These are phyloP conservation scores for Paecilomyces variotii DNA, from an alignment of 2,329 filamentous ascomycete genomes.

Conservation along the genomic window DNA sequence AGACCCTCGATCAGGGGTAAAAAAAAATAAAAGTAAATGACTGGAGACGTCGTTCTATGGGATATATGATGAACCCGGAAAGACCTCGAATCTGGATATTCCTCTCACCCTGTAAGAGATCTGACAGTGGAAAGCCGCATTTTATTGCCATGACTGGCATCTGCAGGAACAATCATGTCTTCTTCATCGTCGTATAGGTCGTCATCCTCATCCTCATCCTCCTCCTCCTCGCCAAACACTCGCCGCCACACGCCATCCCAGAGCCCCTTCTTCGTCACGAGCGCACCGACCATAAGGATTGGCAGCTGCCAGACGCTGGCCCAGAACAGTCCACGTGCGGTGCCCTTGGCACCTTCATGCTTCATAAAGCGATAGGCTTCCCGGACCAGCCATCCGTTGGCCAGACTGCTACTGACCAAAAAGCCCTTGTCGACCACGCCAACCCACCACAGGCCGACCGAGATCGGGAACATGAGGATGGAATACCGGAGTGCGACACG, in stretches of 20 bases:
- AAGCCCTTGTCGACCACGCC: constrained; percentile 84
- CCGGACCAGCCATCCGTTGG: constrained; percentile 78
- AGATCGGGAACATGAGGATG: constrained; percentile 77
- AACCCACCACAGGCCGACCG: constrained; percentile 66
- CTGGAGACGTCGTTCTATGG: neutral
- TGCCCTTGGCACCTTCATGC: constrained; percentile 67
- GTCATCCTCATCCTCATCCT: constrained; percentile 49
- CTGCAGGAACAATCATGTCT: constrained; percentile 14
- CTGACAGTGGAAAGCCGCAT: neutral
- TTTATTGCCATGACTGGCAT: constrained; percentile 2
- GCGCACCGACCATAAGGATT: constrained; percentile 77
- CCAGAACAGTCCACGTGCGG: constrained; percentile 84
- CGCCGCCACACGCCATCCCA: constrained; percentile 75
- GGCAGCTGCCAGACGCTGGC: constrained; percentile 96
- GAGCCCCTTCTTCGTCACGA: constrained; percentile 88
- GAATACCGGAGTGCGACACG: constrained; percentile 85
- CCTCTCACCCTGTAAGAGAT: neutral
- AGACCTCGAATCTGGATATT: neutral
- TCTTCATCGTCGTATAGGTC: constrained; percentile 53
- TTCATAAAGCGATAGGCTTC: constrained; percentile 79
- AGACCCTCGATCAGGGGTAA: neutral
- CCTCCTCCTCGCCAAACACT: constrained; percentile 51
- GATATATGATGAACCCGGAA: neutral
- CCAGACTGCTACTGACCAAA: constrained; percentile 66
- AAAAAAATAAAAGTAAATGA: neutral